Evolutionary conservation across 257 asterid species (phyloP), one percentile per base, ranked within the genome.

Genomic region (Nicotiana undulata): DNA sequence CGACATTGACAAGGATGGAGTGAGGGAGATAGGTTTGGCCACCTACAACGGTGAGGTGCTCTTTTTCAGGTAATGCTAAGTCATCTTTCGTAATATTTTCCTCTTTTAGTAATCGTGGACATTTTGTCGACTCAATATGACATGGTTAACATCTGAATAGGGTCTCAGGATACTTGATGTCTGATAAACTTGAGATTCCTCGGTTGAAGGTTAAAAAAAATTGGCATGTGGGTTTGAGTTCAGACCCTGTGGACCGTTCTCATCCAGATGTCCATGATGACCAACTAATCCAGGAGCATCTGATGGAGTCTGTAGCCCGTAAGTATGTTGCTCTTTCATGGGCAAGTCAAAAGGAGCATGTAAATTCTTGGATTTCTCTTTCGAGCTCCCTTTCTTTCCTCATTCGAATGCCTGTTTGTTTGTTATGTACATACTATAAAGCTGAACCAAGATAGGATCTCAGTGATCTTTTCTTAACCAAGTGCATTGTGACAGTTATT

Each of bases 261-360:
- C 98, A 96, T 84, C 98, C 98, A n/a, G 97, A 96, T 89, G 98
- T 96, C 84, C 88, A 92, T 76, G 99, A 96, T 82, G 94, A 91
- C 40, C 86, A 88, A 74, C 88, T 96, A 76, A 80, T 88, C 59
- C 91, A 93, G 86, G 98, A 94, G 75, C 91, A 94, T 67, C 85
- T 86, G 76, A 28, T 74, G 80, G 90, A 87, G 66, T 89, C 95
- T 28, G 72, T 86, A 80, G 22, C 83, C 81, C 87, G 99, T 96
- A 89, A 76, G 91, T 87, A 24, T 74, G 51, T 74, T 37, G 44
- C 44, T 24, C 24, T 22, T 15, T 72, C 53, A 72, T 0, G 59
- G 16, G 77, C 59, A 70, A 44, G 37, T 44, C 77, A 13, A 22
- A 70, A 70, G 37, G 61, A 32, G 16, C 26, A 26, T 49, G 28